A percentile compares a stretch with the other conserved stretches of the same genome.
Conservation (phyloP, 176 grass and related monocot genomes). For the Zoysia pacifica region DNA sequence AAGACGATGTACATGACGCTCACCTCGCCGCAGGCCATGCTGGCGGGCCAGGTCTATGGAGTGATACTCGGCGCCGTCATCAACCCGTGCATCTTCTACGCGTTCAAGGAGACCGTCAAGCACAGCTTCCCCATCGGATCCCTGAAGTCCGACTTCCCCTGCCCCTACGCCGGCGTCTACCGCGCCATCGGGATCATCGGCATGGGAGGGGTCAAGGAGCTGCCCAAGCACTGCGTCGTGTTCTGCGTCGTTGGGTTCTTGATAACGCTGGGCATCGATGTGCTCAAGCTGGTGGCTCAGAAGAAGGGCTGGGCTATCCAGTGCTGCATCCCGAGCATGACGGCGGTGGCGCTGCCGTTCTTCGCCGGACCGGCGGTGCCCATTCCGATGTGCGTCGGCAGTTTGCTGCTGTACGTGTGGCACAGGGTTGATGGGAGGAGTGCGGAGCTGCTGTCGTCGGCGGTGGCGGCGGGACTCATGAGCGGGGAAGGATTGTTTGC, state of each 20-base stretch:
- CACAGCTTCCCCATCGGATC: not conserved
- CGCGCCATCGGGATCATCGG: conserved; percentile 38
- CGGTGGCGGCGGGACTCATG: conserved; percentile 48
- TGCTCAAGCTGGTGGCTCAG: conserved; percentile 20
- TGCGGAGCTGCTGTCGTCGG: conserved; percentile 23
- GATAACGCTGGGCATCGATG: conserved; percentile 13
- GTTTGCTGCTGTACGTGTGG: conserved; percentile 24
- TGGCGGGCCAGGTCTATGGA: conserved; percentile 43
- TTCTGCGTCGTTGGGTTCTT: conserved; percentile 16
- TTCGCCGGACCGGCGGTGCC: conserved; percentile 17
- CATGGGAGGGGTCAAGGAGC: conserved; percentile 40
- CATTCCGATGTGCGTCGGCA: conserved; percentile 40
- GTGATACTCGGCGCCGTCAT: conserved; percentile 24
- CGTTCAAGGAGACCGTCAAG: not conserved
- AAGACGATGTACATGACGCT: conserved; percentile 59
- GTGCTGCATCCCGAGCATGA: conserved; percentile 37
- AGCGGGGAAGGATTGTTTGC: conserved; percentile 49
- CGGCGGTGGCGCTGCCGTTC: conserved; percentile 45
- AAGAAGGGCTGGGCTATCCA: conserved; percentile 34
- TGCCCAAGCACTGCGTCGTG: conserved; percentile 25
- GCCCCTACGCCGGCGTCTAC: conserved; percentile 14
- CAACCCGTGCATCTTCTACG: conserved; percentile 34
- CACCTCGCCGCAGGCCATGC: conserved; percentile 46
- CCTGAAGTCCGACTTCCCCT: conserved; percentile 14
- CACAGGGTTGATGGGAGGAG: conserved; percentile 13